A percentile compares a stretch with the other conserved stretches of the same genome.
phyloP scores from a whole-genome alignment of 2,329 filamentous ascomycete species.

The Mycosphaerella sp. region DNA sequence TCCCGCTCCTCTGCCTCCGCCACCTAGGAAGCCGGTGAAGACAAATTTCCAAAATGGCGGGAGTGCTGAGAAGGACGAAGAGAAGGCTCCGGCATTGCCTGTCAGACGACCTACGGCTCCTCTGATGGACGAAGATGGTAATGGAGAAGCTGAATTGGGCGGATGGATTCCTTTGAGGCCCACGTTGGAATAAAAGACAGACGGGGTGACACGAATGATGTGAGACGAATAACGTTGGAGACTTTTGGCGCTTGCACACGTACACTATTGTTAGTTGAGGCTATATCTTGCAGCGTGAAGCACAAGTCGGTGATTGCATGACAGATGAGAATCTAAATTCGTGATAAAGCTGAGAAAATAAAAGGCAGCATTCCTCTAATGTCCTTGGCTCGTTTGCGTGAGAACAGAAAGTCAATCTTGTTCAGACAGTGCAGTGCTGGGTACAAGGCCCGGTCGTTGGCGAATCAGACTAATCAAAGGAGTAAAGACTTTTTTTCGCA shows the following conservation, averaged over 20 bases:
- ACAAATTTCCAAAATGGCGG: background rate
- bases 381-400: no score
- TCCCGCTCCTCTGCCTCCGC: conserved; percentile 17
- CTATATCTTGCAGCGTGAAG: no score
- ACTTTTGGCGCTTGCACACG: background rate
- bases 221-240: background rate
- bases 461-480: conserved; percentile 44
- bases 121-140: conserved; percentile 28
- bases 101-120: conserved; percentile 23
- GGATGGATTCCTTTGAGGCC: conserved; percentile 31
- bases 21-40: conserved; percentile 18
- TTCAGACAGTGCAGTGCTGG: background rate
- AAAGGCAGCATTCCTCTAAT: no score
- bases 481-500: conserved; percentile 38
- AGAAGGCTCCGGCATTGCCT: conserved; percentile 21
- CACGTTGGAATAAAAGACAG: background rate
- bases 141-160: conserved; percentile 23
- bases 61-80: conserved; percentile 4
- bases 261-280: no score
- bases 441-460: conserved; percentile 32
- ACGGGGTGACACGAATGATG: background rate
- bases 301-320: no score
- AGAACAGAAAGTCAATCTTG: no score
- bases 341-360: no score
- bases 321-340: no score